phyloP scores from a whole-genome alignment of 257 asterid species.

The Nicotiana sylvestris region DNA sequence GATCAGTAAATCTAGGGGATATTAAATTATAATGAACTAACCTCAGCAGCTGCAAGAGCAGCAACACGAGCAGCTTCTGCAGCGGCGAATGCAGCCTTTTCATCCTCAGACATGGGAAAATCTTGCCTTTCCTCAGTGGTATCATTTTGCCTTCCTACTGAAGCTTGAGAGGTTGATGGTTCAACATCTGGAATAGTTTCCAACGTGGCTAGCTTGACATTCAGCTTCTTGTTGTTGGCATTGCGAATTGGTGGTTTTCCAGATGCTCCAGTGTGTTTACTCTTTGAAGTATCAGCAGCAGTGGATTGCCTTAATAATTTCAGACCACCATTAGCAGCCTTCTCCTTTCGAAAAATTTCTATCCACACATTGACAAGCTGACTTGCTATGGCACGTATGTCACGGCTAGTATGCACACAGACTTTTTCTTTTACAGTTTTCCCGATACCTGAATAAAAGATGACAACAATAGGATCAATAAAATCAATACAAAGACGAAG shows the following conservation, averaged over 20 bases:
- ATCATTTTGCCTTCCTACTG: constrained; percentile 41
- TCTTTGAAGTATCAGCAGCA: constrained; percentile 43
- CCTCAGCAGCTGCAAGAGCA: constrained; percentile 95
- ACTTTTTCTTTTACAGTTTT: constrained; percentile 96
- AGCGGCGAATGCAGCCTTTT: constrained; percentile 82
- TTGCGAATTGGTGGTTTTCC: constrained; percentile 78
- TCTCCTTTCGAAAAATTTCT: constrained; percentile 91
- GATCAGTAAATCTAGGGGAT: background rate
- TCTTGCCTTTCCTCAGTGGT: constrained; percentile 39
- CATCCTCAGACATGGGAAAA: constrained; percentile 79
- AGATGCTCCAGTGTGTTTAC: constrained; percentile 38
- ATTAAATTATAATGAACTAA: constrained; percentile 28
- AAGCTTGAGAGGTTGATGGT: constrained; percentile 49
- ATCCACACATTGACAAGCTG: constrained; percentile 97
- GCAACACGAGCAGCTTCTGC: constrained; percentile 97
- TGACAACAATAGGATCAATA: constrained; percentile 1
- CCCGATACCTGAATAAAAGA: constrained; percentile 61
- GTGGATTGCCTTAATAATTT: constrained; percentile 52
- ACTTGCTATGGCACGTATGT: constrained; percentile 97
- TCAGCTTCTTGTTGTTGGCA: constrained; percentile 38
- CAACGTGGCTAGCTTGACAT: constrained; percentile 30
- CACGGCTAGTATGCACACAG: constrained; percentile 98
- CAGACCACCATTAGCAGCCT: constrained; percentile 68
- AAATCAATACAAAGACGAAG: constrained; percentile 5
- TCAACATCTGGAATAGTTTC: constrained; percentile 47